Base-by-base conservation (phyloP, 2,329 filamentous ascomycete species). In the Claviceps capensis region DNA sequence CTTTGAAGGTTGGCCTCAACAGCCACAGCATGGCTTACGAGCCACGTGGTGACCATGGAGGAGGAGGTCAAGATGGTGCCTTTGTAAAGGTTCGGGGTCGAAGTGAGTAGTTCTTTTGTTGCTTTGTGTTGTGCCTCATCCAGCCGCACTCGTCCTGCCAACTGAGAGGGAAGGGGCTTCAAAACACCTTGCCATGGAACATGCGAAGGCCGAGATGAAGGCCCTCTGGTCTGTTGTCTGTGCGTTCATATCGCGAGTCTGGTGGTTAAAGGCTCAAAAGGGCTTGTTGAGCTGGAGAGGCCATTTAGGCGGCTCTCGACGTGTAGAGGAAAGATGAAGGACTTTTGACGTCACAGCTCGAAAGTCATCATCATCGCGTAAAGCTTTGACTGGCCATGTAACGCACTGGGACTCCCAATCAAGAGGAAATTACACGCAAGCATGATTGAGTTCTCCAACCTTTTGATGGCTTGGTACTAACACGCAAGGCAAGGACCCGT, bases 401-500 rank as follows among this genome's bases (percentile, higher is more conserved):
- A 19, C 17, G 8, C 9, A 19, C 17, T 2, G 8, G 17, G 2
- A 16, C 17, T 43, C 11, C 2, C 13, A 13, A 43, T 23, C 41
- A 23, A 23, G 41, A 43, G 30, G 30, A 34, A 34, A 34, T 3
- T 11, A 34, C 30, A 34, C 30, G 30, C 30, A 34, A 34, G 11
- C 3, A 34, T 34, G 30, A 34, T 34, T 34, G 9, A 34, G 9
- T 34, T 11, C 11, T 4, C 9, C 5, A 23, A 19, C 8, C 9
- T 22, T 19, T 19, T 43, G 42, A 48, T 13, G 7, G 14, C 47
- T 19, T 16, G 13, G 42, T 50, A 55, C 61, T 66, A 49, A 59
- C 51, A 8, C 36, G 38, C 36, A 40, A 49, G 14, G 48, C 34
- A 50, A 95, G 88, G 89, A 57, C 86, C 89, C 45, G 88, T 95